Conservation (phyloP, 225 moss, liverwort and hornwort genomes). For the Physcomitrium patens region DNA sequence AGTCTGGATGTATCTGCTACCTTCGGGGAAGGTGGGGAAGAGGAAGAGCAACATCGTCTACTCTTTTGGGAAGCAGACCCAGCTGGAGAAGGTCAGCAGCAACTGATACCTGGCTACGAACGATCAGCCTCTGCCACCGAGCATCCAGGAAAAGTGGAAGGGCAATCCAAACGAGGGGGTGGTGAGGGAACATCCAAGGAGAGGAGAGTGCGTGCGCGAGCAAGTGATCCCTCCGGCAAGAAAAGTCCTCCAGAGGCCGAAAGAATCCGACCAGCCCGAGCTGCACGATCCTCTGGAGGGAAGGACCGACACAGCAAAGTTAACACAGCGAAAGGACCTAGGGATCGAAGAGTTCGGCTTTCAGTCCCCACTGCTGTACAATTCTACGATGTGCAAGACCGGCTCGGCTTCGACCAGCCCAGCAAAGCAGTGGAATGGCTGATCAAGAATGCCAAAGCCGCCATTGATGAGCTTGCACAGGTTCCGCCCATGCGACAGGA, state of each 20-base stretch:
- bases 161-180: slow-evolving; percentile 56
- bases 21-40: slow-evolving; percentile 40
- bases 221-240: slow-evolving; percentile 35
- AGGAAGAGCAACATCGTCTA: slow-evolving; percentile 15
- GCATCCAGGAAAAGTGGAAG: slow-evolving; percentile 63
- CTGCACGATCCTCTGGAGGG: slow-evolving; percentile 83
- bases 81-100: slow-evolving; percentile 3
- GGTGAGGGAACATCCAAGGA: slow-evolving; percentile 57
- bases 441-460: slow-evolving; percentile 59
- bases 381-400: slow-evolving; percentile 79
- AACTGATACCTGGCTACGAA: slow-evolving; percentile 28
- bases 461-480: slow-evolving; percentile 60
- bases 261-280: slow-evolving; percentile 56
- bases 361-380: slow-evolving; percentile 94
- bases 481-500: slow-evolving; percentile 60
- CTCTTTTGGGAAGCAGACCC: slow-evolving; percentile 22
- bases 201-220: slow-evolving; percentile 59
- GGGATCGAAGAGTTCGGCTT: slow-evolving; percentile 86
- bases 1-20: slow-evolving; percentile 50
- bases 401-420: slow-evolving; percentile 66
- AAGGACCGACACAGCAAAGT: slow-evolving; percentile 99
- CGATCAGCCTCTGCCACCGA: slow-evolving; percentile 31
- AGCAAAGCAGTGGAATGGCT: slow-evolving; percentile 64
- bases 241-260: slow-evolving; percentile 45
- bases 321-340: slow-evolving; percentile 90